phyloP scores from a whole-genome alignment of 768 basidiomycete species.

The Agrocybe praecox region DNA sequence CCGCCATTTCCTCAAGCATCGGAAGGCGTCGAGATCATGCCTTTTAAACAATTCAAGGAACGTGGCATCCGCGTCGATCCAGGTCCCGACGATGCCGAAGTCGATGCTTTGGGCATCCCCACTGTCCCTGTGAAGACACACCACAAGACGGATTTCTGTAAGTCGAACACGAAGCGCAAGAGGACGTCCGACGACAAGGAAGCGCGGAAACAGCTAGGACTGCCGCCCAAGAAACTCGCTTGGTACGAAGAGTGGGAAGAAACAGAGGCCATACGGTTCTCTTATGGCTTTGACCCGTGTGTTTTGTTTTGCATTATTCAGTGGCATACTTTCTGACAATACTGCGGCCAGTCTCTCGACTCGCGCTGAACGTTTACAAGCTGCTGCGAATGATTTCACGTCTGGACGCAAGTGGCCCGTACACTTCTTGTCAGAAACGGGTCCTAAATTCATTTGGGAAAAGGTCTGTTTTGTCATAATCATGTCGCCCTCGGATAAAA shows the following conservation, averaged over 20 bases:
- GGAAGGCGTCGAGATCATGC: slow-evolving; percentile 39
- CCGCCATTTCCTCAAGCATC: slow-evolving; percentile 52
- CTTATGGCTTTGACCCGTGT: slow-evolving; percentile 51
- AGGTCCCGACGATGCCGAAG: slow-evolving; percentile 52
- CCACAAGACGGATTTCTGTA: slow-evolving; percentile 58
- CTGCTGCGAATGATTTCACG: slow-evolving; percentile 62
- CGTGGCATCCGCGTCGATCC: slow-evolving; percentile 33
- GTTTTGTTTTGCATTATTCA: slow-evolving; percentile 21
- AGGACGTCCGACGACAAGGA: slow-evolving; percentile 14
- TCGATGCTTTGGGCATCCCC: slow-evolving; percentile 68
- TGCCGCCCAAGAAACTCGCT: slow-evolving; percentile 20
- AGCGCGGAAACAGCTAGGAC: slow-evolving; percentile 20
- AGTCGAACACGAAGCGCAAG: slow-evolving; percentile 55
- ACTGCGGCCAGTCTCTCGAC: slow-evolving; percentile 39
- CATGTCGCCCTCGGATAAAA: not conserved
- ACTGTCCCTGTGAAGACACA: slow-evolving; percentile 54
- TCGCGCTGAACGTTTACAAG: slow-evolving; percentile 55
- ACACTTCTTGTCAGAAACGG: slow-evolving; percentile 29
- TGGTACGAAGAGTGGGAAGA: slow-evolving; percentile 82
- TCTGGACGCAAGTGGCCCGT: slow-evolving; percentile 41
- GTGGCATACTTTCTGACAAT: not conserved
- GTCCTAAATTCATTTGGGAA: slow-evolving; percentile 60
- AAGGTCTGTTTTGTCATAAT: slow-evolving; percentile 42
- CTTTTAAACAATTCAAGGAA: slow-evolving; percentile 47
- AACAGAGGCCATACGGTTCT: slow-evolving; percentile 49